Evolutionary conservation across 1,284 basidiomycete genomes (phyloP).

Genomic region (Leccinum fuscescens): DNA sequence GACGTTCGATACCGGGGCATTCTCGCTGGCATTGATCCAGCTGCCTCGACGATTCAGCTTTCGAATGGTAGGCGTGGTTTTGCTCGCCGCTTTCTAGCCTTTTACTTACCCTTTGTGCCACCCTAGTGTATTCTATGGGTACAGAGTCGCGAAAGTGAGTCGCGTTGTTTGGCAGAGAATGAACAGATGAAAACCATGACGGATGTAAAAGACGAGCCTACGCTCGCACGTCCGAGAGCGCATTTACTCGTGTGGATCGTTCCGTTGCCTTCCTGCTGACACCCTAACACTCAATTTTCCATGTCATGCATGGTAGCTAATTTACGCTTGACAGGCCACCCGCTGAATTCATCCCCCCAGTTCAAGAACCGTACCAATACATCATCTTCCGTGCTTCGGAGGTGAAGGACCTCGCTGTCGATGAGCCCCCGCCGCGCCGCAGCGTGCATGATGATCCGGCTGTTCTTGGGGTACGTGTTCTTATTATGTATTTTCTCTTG

Average conservation of each 20-base stretch:
- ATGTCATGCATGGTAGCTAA: constrained; percentile 11
- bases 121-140: constrained; percentile 81
- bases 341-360: constrained; percentile 72
- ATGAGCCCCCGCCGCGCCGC: constrained; percentile 56
- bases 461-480: constrained; percentile 62
- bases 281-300: constrained; percentile 7
- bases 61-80: constrained; percentile 64
- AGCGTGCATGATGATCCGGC: constrained; percentile 78
- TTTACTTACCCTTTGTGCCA: background rate
- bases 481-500: constrained; percentile 3
- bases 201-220: constrained; percentile 59
- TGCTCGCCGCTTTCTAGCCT: background rate
- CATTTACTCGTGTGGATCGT: constrained; percentile 65
- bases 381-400: constrained; percentile 83
- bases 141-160: constrained; percentile 71
- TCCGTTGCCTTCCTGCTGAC: constrained; percentile 79
- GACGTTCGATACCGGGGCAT: constrained; percentile 90
- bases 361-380: constrained; percentile 74
- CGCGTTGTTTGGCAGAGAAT: background rate
- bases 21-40: constrained; percentile 80
- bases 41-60: constrained; percentile 80
- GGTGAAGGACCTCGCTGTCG: constrained; percentile 77
- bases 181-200: constrained; percentile 49
- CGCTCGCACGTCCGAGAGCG: constrained; percentile 63
- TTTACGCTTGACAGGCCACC: constrained; percentile 48